Conservation (phyloP, 2,329 filamentous ascomycete genomes). For the Paracorniculantispora psalliotae region DNA sequence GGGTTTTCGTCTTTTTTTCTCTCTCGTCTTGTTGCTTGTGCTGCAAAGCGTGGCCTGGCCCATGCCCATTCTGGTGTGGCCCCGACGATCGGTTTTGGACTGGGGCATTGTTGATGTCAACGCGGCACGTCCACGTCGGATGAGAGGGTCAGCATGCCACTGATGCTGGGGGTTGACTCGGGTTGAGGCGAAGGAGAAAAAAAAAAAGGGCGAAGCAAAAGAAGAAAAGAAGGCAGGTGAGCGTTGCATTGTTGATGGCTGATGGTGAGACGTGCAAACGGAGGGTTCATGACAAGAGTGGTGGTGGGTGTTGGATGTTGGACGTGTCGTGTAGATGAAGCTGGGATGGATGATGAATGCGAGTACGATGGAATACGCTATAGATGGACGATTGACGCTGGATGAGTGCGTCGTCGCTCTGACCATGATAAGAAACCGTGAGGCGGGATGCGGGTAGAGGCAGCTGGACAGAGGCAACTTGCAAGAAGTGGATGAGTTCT, state of each 20-base stretch:
- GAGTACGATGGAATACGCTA: neutral
- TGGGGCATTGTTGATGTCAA: conserved; percentile 9
- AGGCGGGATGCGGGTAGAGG: no score
- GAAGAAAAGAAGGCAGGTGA: neutral
- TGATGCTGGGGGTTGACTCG: neutral
- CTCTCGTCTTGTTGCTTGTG: neutral
- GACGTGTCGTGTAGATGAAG: no score
- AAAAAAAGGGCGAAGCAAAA: neutral
- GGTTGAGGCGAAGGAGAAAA: no score
- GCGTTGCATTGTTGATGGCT: neutral
- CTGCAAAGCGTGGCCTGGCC: no score
- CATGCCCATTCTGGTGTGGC: neutral
- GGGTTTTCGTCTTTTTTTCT: neutral
- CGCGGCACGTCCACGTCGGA: conserved; percentile 4
- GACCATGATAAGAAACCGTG: neutral
- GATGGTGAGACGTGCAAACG: neutral
- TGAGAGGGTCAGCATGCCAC: neutral
- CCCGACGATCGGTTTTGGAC: conserved; percentile 3
- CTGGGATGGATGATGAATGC: no score
- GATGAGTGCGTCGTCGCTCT: neutral
- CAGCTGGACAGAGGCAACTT: no score
- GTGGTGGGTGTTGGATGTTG: no score
- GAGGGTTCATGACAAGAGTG: no score
- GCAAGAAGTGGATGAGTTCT: no score
- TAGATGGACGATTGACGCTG: neutral